Evolutionary conservation across 2,329 filamentous ascomycete species (phyloP).

Genomic region (Fusarium neocosmosporiellum): DNA sequence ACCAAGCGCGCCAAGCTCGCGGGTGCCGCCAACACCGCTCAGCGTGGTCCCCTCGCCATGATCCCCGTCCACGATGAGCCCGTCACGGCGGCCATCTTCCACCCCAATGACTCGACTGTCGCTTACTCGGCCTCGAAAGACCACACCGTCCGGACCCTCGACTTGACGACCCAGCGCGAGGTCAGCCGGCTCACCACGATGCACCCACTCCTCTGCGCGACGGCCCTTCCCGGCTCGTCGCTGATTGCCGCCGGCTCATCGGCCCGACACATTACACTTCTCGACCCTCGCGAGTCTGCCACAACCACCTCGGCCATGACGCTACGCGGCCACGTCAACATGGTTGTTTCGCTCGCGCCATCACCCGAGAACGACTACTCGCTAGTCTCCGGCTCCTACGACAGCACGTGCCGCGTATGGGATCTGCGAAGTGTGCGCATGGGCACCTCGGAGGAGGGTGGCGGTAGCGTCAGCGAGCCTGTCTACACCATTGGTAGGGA

Average conservation of each 20-base stretch:
- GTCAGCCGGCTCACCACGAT: conserved; percentile 87
- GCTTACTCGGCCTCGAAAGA: conserved; percentile 94
- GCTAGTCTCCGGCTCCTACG: conserved; percentile 90
- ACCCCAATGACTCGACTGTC: conserved; percentile 84
- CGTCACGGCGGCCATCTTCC: conserved; percentile 85
- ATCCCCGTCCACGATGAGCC: conserved; percentile 78
- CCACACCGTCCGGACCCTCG: conserved; percentile 90
- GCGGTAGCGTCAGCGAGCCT: conserved; percentile 75
- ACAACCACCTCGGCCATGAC: conserved; percentile 86
- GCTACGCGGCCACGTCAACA: conserved; percentile 89
- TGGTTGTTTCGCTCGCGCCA: conserved; percentile 63
- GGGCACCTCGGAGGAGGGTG: conserved; percentile 68
- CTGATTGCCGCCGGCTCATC: conserved; percentile 80
- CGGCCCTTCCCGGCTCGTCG: conserved; percentile 74
- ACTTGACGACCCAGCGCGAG: conserved; percentile 81
- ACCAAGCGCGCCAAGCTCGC: conserved; percentile 82
- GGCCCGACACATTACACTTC: conserved; percentile 88
- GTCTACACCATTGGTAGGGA: conserved; percentile 82
- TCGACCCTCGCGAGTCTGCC: conserved; percentile 86
- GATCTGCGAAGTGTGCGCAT: conserved; percentile 80
- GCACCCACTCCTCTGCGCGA: conserved; percentile 83
- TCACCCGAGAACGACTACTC: conserved; percentile 78
- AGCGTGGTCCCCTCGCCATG: conserved; percentile 82
- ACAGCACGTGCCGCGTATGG: conserved; percentile 94
- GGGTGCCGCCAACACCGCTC: conserved; percentile 60